phyloP scores from a whole-genome alignment of 2,329 filamentous ascomycete species.

The Colletotrichum sp. region DNA sequence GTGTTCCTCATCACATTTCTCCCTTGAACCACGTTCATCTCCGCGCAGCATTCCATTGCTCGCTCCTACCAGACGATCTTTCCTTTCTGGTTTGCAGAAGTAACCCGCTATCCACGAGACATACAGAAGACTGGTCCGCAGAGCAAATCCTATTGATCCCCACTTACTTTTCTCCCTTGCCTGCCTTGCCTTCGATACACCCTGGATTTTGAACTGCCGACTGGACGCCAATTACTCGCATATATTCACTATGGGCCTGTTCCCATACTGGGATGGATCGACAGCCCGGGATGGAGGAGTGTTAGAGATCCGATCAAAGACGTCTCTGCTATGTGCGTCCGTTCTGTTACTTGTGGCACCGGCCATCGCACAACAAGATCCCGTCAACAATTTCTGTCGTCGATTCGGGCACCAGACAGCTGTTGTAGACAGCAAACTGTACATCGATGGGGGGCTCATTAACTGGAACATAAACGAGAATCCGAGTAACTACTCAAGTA shows the following conservation, averaged over 20 bases:
- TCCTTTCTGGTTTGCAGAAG: neutral
- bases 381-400: constrained; percentile 58
- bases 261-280: neutral
- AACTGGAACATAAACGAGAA: constrained; percentile 47
- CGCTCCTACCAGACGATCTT: neutral
- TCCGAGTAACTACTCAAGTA: constrained; percentile 62
- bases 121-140: neutral
- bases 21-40: neutral
- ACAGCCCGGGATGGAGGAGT: neutral
- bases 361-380: constrained; percentile 47
- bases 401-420: constrained; percentile 65
- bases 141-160: neutral
- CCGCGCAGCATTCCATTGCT: neutral
- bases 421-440: constrained; percentile 62
- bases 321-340: neutral
- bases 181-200: neutral
- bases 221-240: neutral
- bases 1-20: neutral
- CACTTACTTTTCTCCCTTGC: neutral
- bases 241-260: neutral
- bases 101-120: neutral
- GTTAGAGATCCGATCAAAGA: neutral
- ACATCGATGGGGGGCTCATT: constrained; percentile 66
- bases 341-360: neutral
- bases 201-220: neutral